phyloP scores from a whole-genome alignment of 495 filamentous ascomycete species.

The Aspergillus saccharolyticus region DNA sequence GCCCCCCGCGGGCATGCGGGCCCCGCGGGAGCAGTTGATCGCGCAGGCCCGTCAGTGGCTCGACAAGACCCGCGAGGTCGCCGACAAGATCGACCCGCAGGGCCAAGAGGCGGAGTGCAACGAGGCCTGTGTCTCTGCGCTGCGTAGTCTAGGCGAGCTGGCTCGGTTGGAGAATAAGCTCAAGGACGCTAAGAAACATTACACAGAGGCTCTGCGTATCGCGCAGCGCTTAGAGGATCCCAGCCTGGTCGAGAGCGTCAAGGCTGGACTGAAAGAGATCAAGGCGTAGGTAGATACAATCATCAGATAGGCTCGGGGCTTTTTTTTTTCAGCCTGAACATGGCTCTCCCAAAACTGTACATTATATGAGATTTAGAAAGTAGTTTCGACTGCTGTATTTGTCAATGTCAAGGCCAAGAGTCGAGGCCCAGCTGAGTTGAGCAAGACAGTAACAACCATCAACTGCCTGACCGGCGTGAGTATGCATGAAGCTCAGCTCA shows the following conservation, averaged over 20 bases:
- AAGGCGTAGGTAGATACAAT: conserved; percentile 11
- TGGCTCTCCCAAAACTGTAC: no score
- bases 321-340: background rate
- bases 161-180: conserved; percentile 62
- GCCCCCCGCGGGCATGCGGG: conserved; percentile 42
- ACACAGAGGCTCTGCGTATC: conserved; percentile 58
- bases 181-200: conserved; percentile 50
- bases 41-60: conserved; percentile 68
- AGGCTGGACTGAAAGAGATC: conserved; percentile 43
- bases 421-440: no score
- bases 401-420: no score
- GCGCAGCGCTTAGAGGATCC: conserved; percentile 59
- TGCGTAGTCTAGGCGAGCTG: conserved; percentile 80
- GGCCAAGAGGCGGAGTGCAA: conserved; percentile 74
- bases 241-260: conserved; percentile 57
- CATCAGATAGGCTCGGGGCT: no score
- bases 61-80: conserved; percentile 61
- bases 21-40: conserved; percentile 48
- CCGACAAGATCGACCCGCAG: conserved; percentile 45
- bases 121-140: conserved; percentile 75
- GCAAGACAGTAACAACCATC: no score
- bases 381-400: no score
- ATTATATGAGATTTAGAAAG: no score
- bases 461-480: no score
- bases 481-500: no score